Conservation (phyloP, 140 eudicot genomes). For the Oenanthe javanica region DNA sequence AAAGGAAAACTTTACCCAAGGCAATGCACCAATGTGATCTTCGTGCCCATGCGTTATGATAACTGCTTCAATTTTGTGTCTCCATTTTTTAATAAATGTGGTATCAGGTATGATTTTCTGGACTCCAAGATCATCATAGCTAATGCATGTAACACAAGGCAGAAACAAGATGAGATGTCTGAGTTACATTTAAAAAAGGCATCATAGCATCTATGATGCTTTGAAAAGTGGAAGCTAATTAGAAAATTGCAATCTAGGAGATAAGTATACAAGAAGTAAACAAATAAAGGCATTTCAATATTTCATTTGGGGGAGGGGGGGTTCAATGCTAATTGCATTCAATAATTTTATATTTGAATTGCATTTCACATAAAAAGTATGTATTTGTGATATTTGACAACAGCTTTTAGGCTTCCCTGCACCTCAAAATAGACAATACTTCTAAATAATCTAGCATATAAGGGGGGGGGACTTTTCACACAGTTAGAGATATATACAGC, state of each 20-base stretch:
- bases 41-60: constrained; percentile 97
- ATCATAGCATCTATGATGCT: constrained; percentile 1
- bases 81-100: constrained; percentile 85
- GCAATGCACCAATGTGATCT: constrained; percentile 99
- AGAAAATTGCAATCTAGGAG: neutral
- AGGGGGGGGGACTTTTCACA: neutral
- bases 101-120: constrained; percentile 98
- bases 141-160: neutral
- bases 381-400: neutral
- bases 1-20: constrained; percentile 81
- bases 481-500: neutral
- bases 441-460: neutral
- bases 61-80: constrained; percentile 99
- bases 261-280: neutral
- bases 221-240: neutral
- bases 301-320: neutral
- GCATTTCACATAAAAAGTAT: neutral
- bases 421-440: neutral
- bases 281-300: neutral
- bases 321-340: neutral
- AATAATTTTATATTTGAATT: neutral
- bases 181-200: neutral
- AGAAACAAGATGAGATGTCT: neutral
- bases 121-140: constrained; percentile 92
- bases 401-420: neutral